A percentile compares a stretch with the other conserved stretches of the same genome.
phyloP scores from a whole-genome alignment of 371 early-diverging fungal species.

The Lichtheimia hyalospora region DNA sequence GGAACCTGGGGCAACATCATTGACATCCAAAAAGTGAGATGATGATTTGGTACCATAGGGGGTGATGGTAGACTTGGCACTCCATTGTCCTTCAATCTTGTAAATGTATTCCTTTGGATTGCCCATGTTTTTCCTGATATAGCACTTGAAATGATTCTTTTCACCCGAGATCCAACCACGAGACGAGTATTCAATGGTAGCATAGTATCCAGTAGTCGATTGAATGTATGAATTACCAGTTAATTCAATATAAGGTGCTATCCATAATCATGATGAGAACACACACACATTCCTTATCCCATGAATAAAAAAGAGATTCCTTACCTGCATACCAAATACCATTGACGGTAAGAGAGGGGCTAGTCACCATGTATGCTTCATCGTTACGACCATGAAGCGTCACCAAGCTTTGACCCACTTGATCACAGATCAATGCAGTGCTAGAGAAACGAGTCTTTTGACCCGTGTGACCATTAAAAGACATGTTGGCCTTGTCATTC shows the following conservation, averaged over 20 bases:
- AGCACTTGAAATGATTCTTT: slow-evolving; percentile 72
- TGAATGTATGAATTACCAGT: slow-evolving; percentile 68
- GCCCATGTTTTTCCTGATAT: slow-evolving; percentile 30
- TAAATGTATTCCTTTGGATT: slow-evolving; percentile 51
- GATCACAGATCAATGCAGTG: slow-evolving; percentile 45
- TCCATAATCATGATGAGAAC: neutral
- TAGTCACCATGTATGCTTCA: slow-evolving; percentile 39
- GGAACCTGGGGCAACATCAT: slow-evolving; percentile 29
- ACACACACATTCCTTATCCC: neutral
- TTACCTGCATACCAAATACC: slow-evolving; percentile 51
- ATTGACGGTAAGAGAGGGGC: slow-evolving; percentile 46
- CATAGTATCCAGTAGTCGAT: slow-evolving; percentile 63
- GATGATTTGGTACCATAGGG: slow-evolving; percentile 42
- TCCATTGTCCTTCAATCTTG: slow-evolving; percentile 69
- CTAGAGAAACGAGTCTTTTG: slow-evolving; percentile 50
- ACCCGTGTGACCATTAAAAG: slow-evolving; percentile 71
- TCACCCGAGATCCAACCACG: slow-evolving; percentile 79
- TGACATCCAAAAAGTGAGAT: slow-evolving; percentile 60
- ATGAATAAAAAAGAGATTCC: neutral
- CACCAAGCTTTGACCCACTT: slow-evolving; percentile 41
- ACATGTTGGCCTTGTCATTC: slow-evolving; percentile 64
- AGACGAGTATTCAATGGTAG: slow-evolving; percentile 72
- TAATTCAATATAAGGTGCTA: slow-evolving; percentile 73
- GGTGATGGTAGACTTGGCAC: slow-evolving; percentile 56
- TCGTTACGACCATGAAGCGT: slow-evolving; percentile 24